Base-by-base conservation (phyloP, 805 yeast genomes). In the Starmerella powellii region DNA sequence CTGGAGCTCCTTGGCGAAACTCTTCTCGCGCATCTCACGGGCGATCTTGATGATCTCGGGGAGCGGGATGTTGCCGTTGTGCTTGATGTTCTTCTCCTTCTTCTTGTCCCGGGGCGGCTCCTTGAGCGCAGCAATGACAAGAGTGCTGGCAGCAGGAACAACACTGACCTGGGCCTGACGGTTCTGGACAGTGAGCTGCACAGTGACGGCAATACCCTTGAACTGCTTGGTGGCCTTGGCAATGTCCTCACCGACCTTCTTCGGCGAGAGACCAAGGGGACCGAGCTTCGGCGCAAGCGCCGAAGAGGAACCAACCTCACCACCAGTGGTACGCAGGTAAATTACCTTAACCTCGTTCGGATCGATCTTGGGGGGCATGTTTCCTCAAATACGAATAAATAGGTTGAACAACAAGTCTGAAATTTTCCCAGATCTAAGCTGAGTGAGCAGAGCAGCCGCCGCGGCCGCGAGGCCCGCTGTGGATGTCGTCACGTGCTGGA, bases 81-180 rank as follows among this genome's bases (percentile, higher is more conserved):
- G 98, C 79, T 87, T 86, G 71, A 91, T 83, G 76, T 91, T 88
- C 91, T 91, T 91, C 68, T 91, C 97, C 94, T 91, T 91, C 93
- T 91, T 91, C 78, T 95, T 81, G 80, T 91, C 98, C 83, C 98
- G 88, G 67, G 95, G 95, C 60, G 98, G 86, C 78, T 91, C 98
- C 79, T 91, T 91, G 67, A 91, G 78, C 60, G 98, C 98, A 68
- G 95, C 85, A 72, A 91, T 91, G 68, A 91, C 95, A 64, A 91
- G 79, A 60, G 98, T 86, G 48, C 97, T 88, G 61, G 98, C 98
- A 69, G 97, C 80, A 73, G 98, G 98, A 52, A 91, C 98, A 70
- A 91, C 97, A 51, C 96, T 85, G 61, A 93, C 94, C 60, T 80
- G 74, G 63, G 98, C 98, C 76, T 91, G 98, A 81, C 98, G 87